These are phyloP conservation scores for Globisporangium polare DNA, from an alignment of 352 stramenopile species.

Conservation along the genomic window DNA sequence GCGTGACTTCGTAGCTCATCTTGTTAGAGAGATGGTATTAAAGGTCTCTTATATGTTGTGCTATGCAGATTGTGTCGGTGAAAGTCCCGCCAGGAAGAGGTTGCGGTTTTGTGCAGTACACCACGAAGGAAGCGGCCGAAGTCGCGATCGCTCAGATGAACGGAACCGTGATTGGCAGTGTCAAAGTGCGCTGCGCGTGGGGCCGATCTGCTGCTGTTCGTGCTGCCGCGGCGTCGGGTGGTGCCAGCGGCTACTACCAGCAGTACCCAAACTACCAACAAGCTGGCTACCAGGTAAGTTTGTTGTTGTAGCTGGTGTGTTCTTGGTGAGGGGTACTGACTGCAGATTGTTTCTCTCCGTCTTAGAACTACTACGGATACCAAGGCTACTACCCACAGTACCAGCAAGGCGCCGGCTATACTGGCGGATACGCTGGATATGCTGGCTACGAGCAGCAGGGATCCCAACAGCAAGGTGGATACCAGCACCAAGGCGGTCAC, in stretches of 20 bases:
- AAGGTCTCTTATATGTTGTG: neutral
- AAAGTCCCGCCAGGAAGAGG: slow-evolving; percentile 86
- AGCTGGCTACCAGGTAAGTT: slow-evolving; percentile 36
- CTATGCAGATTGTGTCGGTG: slow-evolving; percentile 60
- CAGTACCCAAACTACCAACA: slow-evolving; percentile 39
- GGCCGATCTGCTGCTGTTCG: slow-evolving; percentile 71
- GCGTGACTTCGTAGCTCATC: neutral
- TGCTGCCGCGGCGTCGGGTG: slow-evolving; percentile 18
- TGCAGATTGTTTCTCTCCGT: neutral
- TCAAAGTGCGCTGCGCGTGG: slow-evolving; percentile 88
- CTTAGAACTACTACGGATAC: slow-evolving; percentile 61
- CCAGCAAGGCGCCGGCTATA: slow-evolving; percentile 29
- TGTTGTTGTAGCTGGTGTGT: neutral
- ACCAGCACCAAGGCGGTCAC: slow-evolving; percentile 34
- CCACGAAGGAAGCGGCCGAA: slow-evolving; percentile 75
- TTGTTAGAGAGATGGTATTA: neutral
- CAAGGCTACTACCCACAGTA: slow-evolving; percentile 60
- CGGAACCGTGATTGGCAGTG: slow-evolving; percentile 66
- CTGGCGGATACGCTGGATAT: slow-evolving; percentile 42
- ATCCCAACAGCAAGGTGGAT: slow-evolving; percentile 31
- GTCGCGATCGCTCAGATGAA: slow-evolving; percentile 89
- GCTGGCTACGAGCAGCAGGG: slow-evolving; percentile 43
- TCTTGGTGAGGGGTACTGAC: neutral
- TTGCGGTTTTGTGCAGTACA: slow-evolving; percentile 91
- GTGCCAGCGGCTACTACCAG: slow-evolving; percentile 45